A percentile compares a stretch with the other conserved stretches of the same genome.
Conservation (phyloP, 2,329 filamentous ascomycete genomes). For the Truncatella angustata region DNA sequence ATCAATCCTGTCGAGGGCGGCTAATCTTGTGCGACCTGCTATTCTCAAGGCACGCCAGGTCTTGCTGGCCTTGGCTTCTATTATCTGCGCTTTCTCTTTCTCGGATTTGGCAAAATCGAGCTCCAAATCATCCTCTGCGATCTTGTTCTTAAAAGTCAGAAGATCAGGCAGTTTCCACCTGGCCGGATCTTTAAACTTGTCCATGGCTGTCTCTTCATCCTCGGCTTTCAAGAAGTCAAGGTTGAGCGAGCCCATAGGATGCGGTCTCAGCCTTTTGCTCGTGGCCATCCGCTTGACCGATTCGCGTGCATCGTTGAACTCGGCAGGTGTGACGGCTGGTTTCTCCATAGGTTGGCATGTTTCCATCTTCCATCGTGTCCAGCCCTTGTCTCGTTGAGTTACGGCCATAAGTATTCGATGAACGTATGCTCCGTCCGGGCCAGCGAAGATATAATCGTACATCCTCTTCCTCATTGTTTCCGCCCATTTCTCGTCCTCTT, state of each 20-base stretch:
- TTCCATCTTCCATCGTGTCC: constrained; percentile 98
- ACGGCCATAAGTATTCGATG: constrained; percentile 97
- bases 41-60: constrained; percentile 86
- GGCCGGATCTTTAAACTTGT: constrained; percentile 63
- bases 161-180: constrained; percentile 70
- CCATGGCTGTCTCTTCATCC: constrained; percentile 59
- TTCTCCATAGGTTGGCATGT: constrained; percentile 85
- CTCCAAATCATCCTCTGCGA: constrained; percentile 80
- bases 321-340: constrained; percentile 64
- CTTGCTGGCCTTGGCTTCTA: constrained; percentile 80
- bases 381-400: constrained; percentile 93
- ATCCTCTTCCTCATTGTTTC: constrained; percentile 74
- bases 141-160: constrained; percentile 68
- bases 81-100: constrained; percentile 51
- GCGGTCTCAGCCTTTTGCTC: constrained; percentile 67
- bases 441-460: constrained; percentile 77
- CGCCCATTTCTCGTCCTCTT: constrained; percentile 89
- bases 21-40: constrained; percentile 70
- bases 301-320: constrained; percentile 68
- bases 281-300: constrained; percentile 65
- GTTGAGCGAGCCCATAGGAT: constrained; percentile 70
- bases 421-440: constrained; percentile 86
- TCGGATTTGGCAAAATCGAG: constrained; percentile 74
- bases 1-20: constrained; percentile 83
- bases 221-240: constrained; percentile 75